Conservation (phyloP, 2,329 filamentous ascomycete genomes). For the Botrytis aclada region DNA sequence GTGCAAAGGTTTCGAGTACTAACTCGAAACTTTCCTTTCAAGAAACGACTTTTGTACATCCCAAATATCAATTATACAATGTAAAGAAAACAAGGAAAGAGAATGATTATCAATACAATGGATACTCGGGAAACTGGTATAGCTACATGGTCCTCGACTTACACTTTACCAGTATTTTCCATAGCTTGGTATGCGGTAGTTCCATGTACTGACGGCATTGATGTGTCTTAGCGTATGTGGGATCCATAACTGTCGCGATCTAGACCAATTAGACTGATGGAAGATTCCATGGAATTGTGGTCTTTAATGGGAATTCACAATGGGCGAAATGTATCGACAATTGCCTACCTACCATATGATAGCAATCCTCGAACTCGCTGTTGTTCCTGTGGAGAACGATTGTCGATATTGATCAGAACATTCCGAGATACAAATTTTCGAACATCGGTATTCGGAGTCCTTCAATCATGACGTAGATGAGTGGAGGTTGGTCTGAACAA, state of each 20-base stretch:
- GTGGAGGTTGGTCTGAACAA: neutral
- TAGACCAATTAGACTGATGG: neutral
- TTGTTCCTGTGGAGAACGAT: neutral
- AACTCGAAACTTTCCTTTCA: neutral
- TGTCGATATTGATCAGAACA: neutral
- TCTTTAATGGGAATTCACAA: neutral
- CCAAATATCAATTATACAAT: neutral
- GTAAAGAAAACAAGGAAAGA: neutral
- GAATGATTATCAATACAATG: neutral
- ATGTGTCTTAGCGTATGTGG: neutral
- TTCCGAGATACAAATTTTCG: neutral
- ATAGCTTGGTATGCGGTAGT: neutral
- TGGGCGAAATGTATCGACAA: neutral
- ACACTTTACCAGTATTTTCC: neutral
- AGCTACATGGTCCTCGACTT: neutral
- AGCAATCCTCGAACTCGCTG: neutral
- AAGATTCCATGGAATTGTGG: neutral
- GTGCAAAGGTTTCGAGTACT: neutral
- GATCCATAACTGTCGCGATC: neutral
- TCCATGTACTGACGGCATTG: neutral
- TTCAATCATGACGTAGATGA: neutral
- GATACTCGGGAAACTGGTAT: neutral
- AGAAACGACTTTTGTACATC: neutral
- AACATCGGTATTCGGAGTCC: neutral
- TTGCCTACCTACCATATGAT: accelerated